Percentiles rank a stretch among this genome's conserved stretches.
These are phyloP conservation scores for Leishmania martiniquensis DNA, from an alignment of 208 protist species.

Conservation along the genomic window DNA sequence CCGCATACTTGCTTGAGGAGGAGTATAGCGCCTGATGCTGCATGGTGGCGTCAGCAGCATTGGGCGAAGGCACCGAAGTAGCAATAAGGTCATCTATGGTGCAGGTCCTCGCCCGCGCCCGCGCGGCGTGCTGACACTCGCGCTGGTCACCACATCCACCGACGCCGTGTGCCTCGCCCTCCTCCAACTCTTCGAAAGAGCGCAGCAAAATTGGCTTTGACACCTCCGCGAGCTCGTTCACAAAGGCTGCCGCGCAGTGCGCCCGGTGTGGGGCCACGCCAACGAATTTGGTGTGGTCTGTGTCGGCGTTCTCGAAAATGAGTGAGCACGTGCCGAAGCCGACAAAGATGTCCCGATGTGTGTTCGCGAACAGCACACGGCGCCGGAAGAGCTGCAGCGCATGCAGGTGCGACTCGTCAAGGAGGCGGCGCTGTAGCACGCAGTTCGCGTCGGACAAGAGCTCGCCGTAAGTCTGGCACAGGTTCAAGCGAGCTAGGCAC, in stretches of 20 bases:
- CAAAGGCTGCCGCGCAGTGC: slow-evolving; percentile 55
- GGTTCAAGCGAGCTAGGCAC: slow-evolving; percentile 36
- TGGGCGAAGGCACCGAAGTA: neutral
- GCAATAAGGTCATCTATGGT: slow-evolving; percentile 2
- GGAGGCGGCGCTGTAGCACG: slow-evolving; percentile 43
- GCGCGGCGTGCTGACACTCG: neutral
- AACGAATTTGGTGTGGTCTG: slow-evolving; percentile 45
- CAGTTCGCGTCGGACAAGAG: slow-evolving; percentile 45
- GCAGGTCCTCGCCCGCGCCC: neutral
- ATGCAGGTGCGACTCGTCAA: slow-evolving; percentile 49
- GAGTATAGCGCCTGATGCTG: neutral
- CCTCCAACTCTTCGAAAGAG: slow-evolving; percentile 18
- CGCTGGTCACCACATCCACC: neutral
- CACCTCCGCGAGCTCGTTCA: slow-evolving; percentile 34
- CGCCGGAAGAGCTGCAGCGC: slow-evolving; percentile 54
- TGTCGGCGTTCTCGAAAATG: slow-evolving; percentile 46
- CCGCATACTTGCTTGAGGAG: neutral
- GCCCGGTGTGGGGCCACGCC: slow-evolving; percentile 19
- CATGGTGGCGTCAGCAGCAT: neutral
- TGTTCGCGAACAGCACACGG: slow-evolving; percentile 74
- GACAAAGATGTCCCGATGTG: slow-evolving; percentile 68
- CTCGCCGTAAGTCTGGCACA: slow-evolving; percentile 52
- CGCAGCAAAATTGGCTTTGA: slow-evolving; percentile 49
- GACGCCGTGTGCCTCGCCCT: neutral
- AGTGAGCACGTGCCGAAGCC: slow-evolving; percentile 69